Percentiles rank a stretch among this genome's conserved stretches.
Evolutionary conservation across 129 eudicot genomes (phyloP).

Genomic region (Escallonia rubra): DNA sequence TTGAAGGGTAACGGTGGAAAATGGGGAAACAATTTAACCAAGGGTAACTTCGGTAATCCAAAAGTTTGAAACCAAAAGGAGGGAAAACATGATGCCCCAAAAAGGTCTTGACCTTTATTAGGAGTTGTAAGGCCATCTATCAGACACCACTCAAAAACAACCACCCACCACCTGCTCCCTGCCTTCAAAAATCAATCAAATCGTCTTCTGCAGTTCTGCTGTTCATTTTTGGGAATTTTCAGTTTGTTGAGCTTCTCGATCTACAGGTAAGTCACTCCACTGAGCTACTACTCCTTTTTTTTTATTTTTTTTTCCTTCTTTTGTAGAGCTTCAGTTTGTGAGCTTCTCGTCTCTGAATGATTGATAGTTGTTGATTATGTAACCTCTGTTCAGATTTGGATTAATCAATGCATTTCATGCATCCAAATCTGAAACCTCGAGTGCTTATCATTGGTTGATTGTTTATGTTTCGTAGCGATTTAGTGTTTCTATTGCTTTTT

Average conservation of each 20-base stretch:
- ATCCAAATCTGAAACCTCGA: too few species aligned
- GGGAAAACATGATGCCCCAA: neutral
- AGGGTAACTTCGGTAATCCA: neutral
- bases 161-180: neutral
- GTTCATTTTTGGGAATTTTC: neutral
- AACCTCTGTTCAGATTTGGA: too few species aligned
- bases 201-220: neutral
- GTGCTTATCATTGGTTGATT: too few species aligned
- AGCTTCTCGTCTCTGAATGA: too few species aligned
- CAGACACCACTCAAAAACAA: neutral
- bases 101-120: neutral
- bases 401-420: too few species aligned
- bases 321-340: neutral
- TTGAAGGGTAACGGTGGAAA: too few species aligned
- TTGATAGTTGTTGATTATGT: too few species aligned
- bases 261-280: neutral
- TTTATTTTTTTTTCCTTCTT: neutral
- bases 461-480: too few species aligned
- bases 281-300: neutral
- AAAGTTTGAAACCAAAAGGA: neutral
- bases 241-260: neutral
- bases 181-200: neutral
- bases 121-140: neutral
- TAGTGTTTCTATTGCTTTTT: too few species aligned
- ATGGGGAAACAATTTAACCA: too few species aligned